These are phyloP conservation scores for Triticum dicoccoides DNA, from an alignment of 176 grass and related monocot genomes.

Conservation along the genomic window DNA sequence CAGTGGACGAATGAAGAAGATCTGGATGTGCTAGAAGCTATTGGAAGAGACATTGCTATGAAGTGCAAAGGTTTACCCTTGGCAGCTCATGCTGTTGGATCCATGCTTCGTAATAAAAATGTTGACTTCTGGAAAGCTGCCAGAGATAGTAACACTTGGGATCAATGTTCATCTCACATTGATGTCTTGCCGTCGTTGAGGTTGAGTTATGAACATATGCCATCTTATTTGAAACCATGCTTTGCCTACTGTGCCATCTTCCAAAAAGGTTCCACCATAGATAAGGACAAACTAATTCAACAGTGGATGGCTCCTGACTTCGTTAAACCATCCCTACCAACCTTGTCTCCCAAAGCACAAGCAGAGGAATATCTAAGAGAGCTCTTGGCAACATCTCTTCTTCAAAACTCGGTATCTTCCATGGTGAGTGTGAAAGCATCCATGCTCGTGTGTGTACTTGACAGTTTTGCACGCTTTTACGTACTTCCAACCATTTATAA, in stretches of 20 bases:
- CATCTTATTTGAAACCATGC: conserved; percentile 16
- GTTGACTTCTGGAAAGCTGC: conserved; percentile 11
- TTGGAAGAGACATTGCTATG: background rate
- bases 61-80: conserved; percentile 16
- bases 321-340: background rate
- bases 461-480: background rate
- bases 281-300: conserved; percentile 6
- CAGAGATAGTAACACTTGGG: conserved; percentile 9
- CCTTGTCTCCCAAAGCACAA: background rate
- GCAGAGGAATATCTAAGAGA: conserved; percentile 6
- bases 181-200: background rate
- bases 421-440: background rate
- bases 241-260: conserved; percentile 15
- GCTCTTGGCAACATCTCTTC: conserved; percentile 14
- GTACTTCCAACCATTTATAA: background rate
- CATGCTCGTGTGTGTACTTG: background rate
- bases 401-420: conserved; percentile 1
- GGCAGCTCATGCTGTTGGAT: conserved; percentile 11
- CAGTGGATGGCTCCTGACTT: conserved; percentile 12
- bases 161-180: background rate
- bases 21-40: background rate
- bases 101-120: conserved; percentile 14
- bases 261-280: background rate
- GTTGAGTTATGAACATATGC: conserved; percentile 14
- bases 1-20: background rate